These are phyloP conservation scores for Aethionema arabicum DNA, from an alignment of 345 rosid genomes.

Conservation along the genomic window DNA sequence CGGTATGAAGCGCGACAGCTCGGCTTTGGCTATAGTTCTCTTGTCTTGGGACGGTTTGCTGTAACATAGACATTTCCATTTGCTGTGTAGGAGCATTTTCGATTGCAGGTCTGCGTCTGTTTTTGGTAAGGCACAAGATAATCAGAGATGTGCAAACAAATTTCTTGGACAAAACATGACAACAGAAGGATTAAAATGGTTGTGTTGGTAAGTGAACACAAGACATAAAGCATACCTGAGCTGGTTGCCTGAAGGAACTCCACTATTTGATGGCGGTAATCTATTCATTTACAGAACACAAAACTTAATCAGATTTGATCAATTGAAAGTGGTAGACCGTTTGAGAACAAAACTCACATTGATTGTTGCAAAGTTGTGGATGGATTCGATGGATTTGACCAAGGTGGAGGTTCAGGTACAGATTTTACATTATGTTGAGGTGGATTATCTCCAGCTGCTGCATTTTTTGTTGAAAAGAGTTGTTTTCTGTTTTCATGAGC, in stretches of 20 bases:
- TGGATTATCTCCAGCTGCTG: constrained; percentile 50
- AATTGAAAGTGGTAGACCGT: not conserved
- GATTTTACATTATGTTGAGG: constrained; percentile 48
- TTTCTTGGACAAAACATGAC: constrained; percentile 4
- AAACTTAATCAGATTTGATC: constrained; percentile 29
- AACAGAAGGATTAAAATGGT: not conserved
- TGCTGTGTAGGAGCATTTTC: constrained; percentile 68
- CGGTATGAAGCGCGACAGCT: constrained; percentile 75
- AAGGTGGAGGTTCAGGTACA: constrained; percentile 78
- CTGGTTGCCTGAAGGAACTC: constrained; percentile 69
- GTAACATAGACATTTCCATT: constrained; percentile 90
- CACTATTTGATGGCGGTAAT: constrained; percentile 44
- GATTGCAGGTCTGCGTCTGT: constrained; percentile 77
- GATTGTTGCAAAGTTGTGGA: constrained; percentile 45
- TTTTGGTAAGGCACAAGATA: constrained; percentile 23
- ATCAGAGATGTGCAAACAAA: not conserved
- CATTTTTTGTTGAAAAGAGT: constrained; percentile 64
- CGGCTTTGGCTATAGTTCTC: constrained; percentile 70
- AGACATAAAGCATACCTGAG: constrained; percentile 81
- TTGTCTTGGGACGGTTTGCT: constrained; percentile 77
- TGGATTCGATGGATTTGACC: constrained; percentile 62
- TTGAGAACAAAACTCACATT: constrained; percentile 43
- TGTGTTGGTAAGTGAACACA: too few species aligned
- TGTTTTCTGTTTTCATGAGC: constrained; percentile 89
- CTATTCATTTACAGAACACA: constrained; percentile 37